Base-by-base conservation (phyloP, 306 rosid genomes). In the Neltuma alba region DNA sequence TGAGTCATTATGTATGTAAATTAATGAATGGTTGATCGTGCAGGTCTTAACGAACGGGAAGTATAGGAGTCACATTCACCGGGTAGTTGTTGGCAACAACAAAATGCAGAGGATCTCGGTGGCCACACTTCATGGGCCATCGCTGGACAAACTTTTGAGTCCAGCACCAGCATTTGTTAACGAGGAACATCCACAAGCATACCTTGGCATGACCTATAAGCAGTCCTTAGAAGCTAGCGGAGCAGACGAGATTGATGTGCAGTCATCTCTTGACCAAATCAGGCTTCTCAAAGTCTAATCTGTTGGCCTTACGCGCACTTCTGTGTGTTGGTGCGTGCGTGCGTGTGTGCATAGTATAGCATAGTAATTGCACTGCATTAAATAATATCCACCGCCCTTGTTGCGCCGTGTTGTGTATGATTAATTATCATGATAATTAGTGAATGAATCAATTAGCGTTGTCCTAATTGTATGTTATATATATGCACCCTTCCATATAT, bases 21-120 rank as follows among this genome's bases (percentile, higher is more conserved):
- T 58, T 1, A 6, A 30, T 7, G 12, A 31, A 28, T 27, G 27
- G 41, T 70, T 70, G 37, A 54, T 55, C 21, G 21, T 41, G 9
- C 42, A 88, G 92, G 87, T 88, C 25, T 77, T 90, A 65, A 88
- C 89, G 0, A 90, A 90, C 78, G 92, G 91, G 27, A 88, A 83
- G 72, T 86, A 88, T 42, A 86, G 85, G 81, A 90, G 94, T 31
- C 94, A 88, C 69, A 41, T 86, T 40, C 92, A 90, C 65, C 83
- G 91, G 68, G 94, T 90, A 13, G 67, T 86, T 70, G 88, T 90
- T 9, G 81, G 72, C 44, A 86, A 85, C 25, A 90, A 90, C 70
- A 36, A 83, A 69, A 82, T 79, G 80, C 74, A 83, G 55, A 88
- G 92, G 77, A 80, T 69, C 28, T 83, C 94, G 0, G 77, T 88